These are phyloP conservation scores for Claviceps cyperi DNA, from an alignment of 2,329 filamentous ascomycete species.

Conservation along the genomic window DNA sequence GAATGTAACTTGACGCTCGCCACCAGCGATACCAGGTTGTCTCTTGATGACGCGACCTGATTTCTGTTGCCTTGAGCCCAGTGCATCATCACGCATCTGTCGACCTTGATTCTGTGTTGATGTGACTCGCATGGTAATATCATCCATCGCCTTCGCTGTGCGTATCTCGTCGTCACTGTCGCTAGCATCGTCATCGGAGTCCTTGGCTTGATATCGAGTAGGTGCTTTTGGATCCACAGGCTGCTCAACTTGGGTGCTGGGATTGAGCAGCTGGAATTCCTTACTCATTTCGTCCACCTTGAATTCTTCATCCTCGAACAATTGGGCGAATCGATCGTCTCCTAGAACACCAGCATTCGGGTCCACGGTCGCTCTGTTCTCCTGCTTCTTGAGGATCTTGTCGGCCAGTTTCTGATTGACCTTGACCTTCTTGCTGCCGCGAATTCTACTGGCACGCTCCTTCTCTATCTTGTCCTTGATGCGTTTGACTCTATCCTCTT, in stretches of 20 bases:
- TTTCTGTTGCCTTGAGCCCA: slow-evolving; percentile 42
- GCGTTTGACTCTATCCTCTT: slow-evolving; percentile 80
- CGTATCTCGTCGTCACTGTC: slow-evolving; percentile 21
- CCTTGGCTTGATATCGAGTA: slow-evolving; percentile 23
- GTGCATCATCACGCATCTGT: slow-evolving; percentile 37
- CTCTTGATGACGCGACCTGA: slow-evolving; percentile 30
- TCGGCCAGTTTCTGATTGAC: slow-evolving; percentile 77
- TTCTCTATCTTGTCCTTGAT: slow-evolving; percentile 94
- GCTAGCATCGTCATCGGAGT: slow-evolving; percentile 30
- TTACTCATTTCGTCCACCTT: slow-evolving; percentile 76
- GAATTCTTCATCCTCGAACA: slow-evolving; percentile 92
- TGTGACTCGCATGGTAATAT: slow-evolving; percentile 51
- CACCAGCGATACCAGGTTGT: slow-evolving; percentile 35
- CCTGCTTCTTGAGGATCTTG: slow-evolving; percentile 53
- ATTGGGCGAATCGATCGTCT: slow-evolving; percentile 71
- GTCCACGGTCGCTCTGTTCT: slow-evolving; percentile 43
- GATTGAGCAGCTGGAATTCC: slow-evolving; percentile 82
- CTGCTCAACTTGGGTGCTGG: slow-evolving; percentile 51
- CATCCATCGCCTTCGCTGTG: slow-evolving; percentile 17
- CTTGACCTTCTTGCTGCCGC: slow-evolving; percentile 93
- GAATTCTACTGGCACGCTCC: slow-evolving; percentile 85
- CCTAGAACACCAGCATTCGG: slow-evolving; percentile 53
- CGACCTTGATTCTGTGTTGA: slow-evolving; percentile 49
- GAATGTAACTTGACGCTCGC: slow-evolving; percentile 60
- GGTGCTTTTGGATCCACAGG: slow-evolving; percentile 20